These are phyloP conservation scores for Saturnispora sekii DNA, from an alignment of 805 yeast genomes.

Conservation along the genomic window DNA sequence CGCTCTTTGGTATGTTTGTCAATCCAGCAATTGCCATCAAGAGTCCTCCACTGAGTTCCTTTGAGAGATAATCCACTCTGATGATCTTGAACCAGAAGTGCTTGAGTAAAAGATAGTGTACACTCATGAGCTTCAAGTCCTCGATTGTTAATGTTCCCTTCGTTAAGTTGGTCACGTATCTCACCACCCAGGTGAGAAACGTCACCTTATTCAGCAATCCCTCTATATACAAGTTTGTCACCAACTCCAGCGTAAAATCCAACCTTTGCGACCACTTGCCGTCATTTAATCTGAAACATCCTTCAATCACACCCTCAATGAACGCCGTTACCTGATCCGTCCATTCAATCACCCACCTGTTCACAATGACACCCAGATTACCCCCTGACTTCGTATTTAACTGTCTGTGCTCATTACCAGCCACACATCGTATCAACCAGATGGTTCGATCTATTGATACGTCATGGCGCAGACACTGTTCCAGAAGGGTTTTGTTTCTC, in stretches of 20 bases:
- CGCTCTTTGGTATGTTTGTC: constrained; percentile 14
- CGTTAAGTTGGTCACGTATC: constrained; percentile 31
- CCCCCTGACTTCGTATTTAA: constrained; percentile 35
- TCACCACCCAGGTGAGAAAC: constrained; percentile 56
- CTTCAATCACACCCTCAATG: constrained; percentile 41
- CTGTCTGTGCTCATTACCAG: constrained; percentile 64
- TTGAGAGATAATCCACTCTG: constrained; percentile 45
- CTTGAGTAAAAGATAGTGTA: constrained; percentile 42
- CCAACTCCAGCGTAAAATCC: constrained; percentile 48
- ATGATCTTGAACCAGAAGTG: constrained; percentile 66
- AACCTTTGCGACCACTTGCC: constrained; percentile 40
- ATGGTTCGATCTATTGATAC: constrained; percentile 77
- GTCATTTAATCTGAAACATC: constrained; percentile 22
- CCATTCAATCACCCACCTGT: constrained; percentile 79
- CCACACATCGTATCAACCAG: constrained; percentile 86
- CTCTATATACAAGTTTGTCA: constrained; percentile 60
- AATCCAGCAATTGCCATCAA: constrained; percentile 24
- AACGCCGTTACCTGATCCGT: constrained; percentile 69
- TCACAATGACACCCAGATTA: constrained; percentile 31
- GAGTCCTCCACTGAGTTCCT: constrained; percentile 54
- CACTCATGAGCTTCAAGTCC: constrained; percentile 19
- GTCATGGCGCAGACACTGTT: constrained; percentile 53
- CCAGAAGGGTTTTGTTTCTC: constrained; percentile 60
- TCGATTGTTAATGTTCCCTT: constrained; percentile 5
- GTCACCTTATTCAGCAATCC: constrained; percentile 50